Conservation (phyloP, 1,284 basidiomycete genomes). For the Fistulinella staudtii region DNA sequence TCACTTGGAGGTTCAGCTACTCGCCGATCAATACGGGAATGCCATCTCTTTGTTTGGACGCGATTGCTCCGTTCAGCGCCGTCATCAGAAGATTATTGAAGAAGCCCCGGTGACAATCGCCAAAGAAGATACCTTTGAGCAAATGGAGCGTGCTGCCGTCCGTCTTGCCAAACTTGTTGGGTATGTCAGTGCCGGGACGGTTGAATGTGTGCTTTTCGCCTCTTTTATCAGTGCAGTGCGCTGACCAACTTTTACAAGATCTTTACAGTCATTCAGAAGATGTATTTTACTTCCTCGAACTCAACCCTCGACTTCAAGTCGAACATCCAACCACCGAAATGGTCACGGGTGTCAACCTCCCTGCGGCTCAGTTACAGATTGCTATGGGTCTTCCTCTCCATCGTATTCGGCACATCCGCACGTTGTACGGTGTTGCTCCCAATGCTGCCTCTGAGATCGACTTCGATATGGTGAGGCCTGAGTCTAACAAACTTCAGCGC, state of each 20-base stretch:
- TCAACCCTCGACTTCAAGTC: constrained; percentile 99
- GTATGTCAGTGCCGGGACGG: constrained; percentile 98
- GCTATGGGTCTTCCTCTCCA: constrained; percentile 99
- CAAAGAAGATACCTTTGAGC: constrained; percentile 82
- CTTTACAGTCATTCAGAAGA: constrained; percentile 95
- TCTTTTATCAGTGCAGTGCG: background rate
- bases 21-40: constrained; percentile 99
- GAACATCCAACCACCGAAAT: constrained; percentile 99
- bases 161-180: constrained; percentile 97
- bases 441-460: constrained; percentile 90
- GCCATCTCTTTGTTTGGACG: constrained; percentile 99
- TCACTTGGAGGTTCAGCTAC: constrained; percentile 96
- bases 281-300: constrained; percentile 95
- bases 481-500: constrained; percentile 84
- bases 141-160: constrained; percentile 99
- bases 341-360: constrained; percentile 98
- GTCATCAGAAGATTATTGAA: constrained; percentile 99
- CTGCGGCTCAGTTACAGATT: constrained; percentile 95
- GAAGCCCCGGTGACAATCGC: constrained; percentile 99
- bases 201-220: constrained; percentile 73
- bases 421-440: constrained; percentile 91
- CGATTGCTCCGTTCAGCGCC: constrained; percentile 98
- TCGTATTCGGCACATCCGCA: constrained; percentile 94
- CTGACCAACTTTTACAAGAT: constrained; percentile 48
- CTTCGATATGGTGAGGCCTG: constrained; percentile 91